phyloP scores from a whole-genome alignment of 2,329 filamentous ascomycete species.

The Penicillium sp. region DNA sequence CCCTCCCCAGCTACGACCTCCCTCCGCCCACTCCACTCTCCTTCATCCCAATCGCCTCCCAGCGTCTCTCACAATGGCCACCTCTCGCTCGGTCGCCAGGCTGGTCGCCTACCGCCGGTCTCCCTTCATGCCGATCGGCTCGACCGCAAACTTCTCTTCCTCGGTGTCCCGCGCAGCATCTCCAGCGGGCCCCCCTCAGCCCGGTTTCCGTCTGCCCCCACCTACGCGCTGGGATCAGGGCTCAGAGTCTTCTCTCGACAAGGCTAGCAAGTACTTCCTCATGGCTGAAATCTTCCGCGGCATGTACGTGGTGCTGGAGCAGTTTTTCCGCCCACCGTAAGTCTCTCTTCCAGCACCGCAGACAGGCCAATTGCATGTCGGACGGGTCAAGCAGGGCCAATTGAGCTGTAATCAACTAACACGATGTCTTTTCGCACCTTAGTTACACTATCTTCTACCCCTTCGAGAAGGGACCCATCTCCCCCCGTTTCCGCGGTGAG shows the following conservation, averaged over 20 bases:
- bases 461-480: slow-evolving; percentile 98
- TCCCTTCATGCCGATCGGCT: slow-evolving; percentile 47
- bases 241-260: slow-evolving; percentile 77
- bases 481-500: slow-evolving; percentile 96
- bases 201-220: slow-evolving; percentile 77
- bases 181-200: slow-evolving; percentile 77
- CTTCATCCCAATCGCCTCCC: slow-evolving; percentile 28
- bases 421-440: slow-evolving; percentile 15
- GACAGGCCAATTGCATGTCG: background rate
- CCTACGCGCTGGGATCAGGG: slow-evolving; percentile 81
- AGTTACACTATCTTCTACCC: slow-evolving; percentile 99
- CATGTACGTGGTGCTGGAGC: slow-evolving; percentile 97
- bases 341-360: slow-evolving; percentile 50
- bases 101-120: slow-evolving; percentile 51
- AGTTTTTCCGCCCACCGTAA: slow-evolving; percentile 97
- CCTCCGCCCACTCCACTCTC: slow-evolving; percentile 27
- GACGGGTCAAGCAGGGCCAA: slow-evolving; percentile 8
- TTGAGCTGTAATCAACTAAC: slow-evolving; percentile 17
- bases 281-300: slow-evolving; percentile 94
- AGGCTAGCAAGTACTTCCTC: slow-evolving; percentile 91
- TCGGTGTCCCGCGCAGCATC: slow-evolving; percentile 67
- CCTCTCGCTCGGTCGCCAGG: slow-evolving; percentile 52
- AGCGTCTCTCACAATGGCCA: slow-evolving; percentile 46
- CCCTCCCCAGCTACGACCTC: slow-evolving; percentile 24
- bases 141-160: slow-evolving; percentile 67